Percentiles rank a stretch among this genome's conserved stretches.
Conservation (phyloP, 371 early-diverging fungal species). For the Mucor irregularis region DNA sequence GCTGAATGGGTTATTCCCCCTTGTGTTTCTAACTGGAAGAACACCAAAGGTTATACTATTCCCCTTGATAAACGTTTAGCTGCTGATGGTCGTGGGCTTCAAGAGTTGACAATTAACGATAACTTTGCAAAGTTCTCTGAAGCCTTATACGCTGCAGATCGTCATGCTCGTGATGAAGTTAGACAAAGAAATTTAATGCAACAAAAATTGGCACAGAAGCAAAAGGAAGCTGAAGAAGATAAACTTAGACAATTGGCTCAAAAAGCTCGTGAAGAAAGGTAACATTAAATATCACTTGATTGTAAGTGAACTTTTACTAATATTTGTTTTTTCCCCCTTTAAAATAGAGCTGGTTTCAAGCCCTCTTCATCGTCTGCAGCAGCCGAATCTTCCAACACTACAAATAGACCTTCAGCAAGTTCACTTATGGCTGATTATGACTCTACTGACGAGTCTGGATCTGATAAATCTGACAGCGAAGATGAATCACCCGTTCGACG, state of each 20-base stretch:
- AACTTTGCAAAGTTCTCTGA: conserved; percentile 96
- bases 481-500: conserved; percentile 14
- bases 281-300: no score
- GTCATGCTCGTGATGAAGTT: conserved; percentile 94
- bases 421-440: conserved; percentile 50
- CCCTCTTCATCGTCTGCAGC: conserved; percentile 14
- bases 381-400: conserved; percentile 19
- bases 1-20: conserved; percentile 96
- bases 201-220: conserved; percentile 90
- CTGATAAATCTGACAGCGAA: conserved; percentile 37
- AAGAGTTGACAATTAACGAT: conserved; percentile 91
- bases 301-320: no score
- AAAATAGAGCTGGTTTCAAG: conserved; percentile 51
- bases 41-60: conserved; percentile 97
- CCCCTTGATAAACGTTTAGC: conserved; percentile 97
- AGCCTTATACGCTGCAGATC: conserved; percentile 91
- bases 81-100: conserved; percentile 93
- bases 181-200: conserved; percentile 86
- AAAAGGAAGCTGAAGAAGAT: conserved; percentile 93
- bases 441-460: conserved; percentile 49
- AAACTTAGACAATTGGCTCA: conserved; percentile 87
- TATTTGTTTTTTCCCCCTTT: no score
- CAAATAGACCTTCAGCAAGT: conserved; percentile 44
- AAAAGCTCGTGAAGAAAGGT: conserved; percentile 89
- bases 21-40: conserved; percentile 98